Conservation (phyloP, 768 basidiomycete species). For the Lentinula aciculospora region DNA sequence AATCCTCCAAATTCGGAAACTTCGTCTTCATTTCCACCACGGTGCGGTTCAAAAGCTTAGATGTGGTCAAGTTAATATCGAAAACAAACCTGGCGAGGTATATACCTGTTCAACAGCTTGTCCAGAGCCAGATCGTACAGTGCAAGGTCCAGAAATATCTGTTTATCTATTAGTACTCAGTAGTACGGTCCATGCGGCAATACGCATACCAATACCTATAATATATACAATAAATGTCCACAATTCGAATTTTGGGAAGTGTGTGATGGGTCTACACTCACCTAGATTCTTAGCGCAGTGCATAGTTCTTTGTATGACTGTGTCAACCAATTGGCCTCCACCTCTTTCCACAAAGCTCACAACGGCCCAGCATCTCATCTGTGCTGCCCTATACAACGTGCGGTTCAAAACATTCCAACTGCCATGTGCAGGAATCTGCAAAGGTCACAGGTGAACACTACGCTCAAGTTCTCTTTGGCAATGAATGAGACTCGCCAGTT, state of each 20-base stretch:
- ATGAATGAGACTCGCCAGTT: not conserved
- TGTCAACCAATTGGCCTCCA: not conserved
- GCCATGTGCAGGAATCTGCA: constrained; percentile 19
- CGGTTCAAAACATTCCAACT: constrained; percentile 22
- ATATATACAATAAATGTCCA: not conserved
- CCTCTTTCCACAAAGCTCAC: constrained; percentile 8
- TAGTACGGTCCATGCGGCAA: not conserved
- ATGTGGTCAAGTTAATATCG: not conserved
- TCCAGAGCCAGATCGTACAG: not conserved
- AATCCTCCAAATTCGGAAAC: not conserved
- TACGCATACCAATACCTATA: not conserved
- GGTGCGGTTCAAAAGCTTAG: not conserved
- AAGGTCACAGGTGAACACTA: constrained; percentile 8
- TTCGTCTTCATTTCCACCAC: not conserved
- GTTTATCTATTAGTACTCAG: not conserved
- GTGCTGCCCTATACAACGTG: constrained; percentile 12
- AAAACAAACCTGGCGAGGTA: not conserved
- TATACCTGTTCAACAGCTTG: constrained; percentile 3
- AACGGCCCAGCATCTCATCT: constrained; percentile 16
- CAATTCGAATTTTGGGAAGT: not conserved
- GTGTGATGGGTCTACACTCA: too few species aligned
- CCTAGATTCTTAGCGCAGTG: not conserved
- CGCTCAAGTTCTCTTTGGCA: not conserved
- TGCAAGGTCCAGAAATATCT: not conserved
- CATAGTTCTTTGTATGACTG: not conserved